Base-by-base conservation (phyloP, 2,329 filamentous ascomycete genomes). In the Pseudocercospora macadamiae region DNA sequence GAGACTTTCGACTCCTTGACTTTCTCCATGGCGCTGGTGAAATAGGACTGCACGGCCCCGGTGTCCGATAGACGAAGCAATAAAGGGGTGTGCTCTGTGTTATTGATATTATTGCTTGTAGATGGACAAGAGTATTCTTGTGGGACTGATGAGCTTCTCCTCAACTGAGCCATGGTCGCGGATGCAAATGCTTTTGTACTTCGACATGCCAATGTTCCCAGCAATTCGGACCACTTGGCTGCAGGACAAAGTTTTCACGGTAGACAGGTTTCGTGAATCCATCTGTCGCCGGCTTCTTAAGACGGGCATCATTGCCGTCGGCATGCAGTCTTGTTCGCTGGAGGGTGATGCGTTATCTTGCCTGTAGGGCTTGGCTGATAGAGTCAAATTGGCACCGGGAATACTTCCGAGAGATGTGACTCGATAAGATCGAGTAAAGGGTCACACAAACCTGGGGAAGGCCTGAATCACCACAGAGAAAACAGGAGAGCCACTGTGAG, bases 1-100 rank as follows among this genome's bases (percentile, higher is more conserved):
- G 67, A 70, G 39, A 75, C 49, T 61, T 74, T 79, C 25, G 73
- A 75, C 12, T 68, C 63, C 55, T 67, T 73, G 51, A 76, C 56
- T 55, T 75, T 77, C 66, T 77, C 75, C 79, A 80, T 80, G 19
- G 36, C 64, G 55, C 5, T 25, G 6, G 34, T 26, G 2, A 25
- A 23, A n/a, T 32, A 30, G 16, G n/a, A 16, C 10, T 19, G 53
- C 21, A 19, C 16, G n/a, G 12, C 19, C 18, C 23, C 45, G 10
- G 48, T 12, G 21, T 19, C 7, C 8, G 42, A 21, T 18, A n/a
- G 32, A 36, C 25, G 32, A 51, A 63, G 52, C 3, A 65, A 51
- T 21, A 45, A 25, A 52, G 59, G 59, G 10, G 57, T 51, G n/a
- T 32, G 53, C 47, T 61, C 57, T 14, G 52, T 34, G 18, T 26